A percentile compares a stretch with the other conserved stretches of the same genome.
Evolutionary conservation across 768 basidiomycete species (phyloP).

Genomic region (Russula brevipes): DNA sequence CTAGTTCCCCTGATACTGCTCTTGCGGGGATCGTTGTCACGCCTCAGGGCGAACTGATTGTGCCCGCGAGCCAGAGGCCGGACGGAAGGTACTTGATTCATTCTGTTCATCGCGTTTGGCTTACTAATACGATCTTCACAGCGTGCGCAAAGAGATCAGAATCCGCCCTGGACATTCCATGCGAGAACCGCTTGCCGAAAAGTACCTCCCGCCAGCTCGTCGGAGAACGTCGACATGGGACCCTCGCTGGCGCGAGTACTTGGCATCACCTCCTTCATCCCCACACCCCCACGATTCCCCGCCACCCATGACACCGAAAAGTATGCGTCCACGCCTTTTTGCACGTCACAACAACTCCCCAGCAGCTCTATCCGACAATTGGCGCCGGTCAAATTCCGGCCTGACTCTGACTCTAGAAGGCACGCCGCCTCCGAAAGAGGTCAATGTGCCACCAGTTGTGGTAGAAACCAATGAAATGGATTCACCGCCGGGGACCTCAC

Average conservation of each 20-base stretch:
- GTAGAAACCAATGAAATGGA: neutral
- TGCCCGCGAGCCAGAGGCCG: constrained; percentile 17
- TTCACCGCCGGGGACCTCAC: neutral
- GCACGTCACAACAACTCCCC: constrained; percentile 2
- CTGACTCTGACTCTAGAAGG: neutral
- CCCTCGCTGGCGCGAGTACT: neutral
- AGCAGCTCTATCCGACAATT: neutral
- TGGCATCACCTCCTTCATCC: neutral
- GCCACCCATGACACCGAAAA: neutral
- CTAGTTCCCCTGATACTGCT: neutral
- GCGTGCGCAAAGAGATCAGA: constrained; percentile 15
- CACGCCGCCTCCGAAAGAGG: neutral
- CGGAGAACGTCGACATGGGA: constrained; percentile 16
- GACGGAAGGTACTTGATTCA: constrained; percentile 10
- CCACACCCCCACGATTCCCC: neutral
- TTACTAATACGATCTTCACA: neutral
- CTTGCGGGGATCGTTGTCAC: constrained; percentile 9
- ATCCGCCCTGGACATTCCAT: constrained; percentile 3
- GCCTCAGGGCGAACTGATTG: constrained; percentile 5
- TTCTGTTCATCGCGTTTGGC: neutral
- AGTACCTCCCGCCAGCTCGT: constrained; percentile 16
- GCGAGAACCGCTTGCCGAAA: constrained; percentile 7
- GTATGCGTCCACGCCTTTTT: neutral
- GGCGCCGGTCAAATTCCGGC: neutral
- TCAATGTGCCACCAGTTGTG: neutral